Percentiles rank a stretch among this genome's conserved stretches.
phyloP scores from a whole-genome alignment of 2,329 filamentous ascomycete species.

The Fusarium continuum region DNA sequence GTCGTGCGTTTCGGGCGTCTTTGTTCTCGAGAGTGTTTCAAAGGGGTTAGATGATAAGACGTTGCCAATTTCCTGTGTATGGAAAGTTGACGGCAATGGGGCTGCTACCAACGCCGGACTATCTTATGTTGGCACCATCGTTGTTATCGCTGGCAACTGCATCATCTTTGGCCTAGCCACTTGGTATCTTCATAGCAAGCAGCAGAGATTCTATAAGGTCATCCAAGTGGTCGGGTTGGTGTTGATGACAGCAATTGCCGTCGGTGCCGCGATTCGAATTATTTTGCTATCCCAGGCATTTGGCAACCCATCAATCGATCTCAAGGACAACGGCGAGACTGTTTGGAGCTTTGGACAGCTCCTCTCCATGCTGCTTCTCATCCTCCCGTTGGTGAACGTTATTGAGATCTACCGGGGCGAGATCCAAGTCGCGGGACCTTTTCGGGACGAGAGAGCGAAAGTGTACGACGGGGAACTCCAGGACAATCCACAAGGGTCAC shows the following conservation, averaged over 20 bases:
- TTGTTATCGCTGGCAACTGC: constrained; percentile 66
- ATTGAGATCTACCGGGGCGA: constrained; percentile 33
- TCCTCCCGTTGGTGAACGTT: constrained; percentile 30
- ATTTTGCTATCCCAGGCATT: constrained; percentile 69
- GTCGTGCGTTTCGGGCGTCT: constrained; percentile 64
- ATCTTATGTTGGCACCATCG: constrained; percentile 67
- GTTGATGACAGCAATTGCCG: constrained; percentile 65
- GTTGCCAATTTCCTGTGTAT: constrained; percentile 70
- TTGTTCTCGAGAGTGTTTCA: constrained; percentile 64
- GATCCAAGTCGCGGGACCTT: constrained; percentile 51
- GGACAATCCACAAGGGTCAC: constrained; percentile 47
- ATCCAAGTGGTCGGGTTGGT: constrained; percentile 63
- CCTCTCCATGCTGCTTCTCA: constrained; percentile 38
- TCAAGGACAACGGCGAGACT: constrained; percentile 39
- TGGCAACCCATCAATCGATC: constrained; percentile 40
- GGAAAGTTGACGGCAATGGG: constrained; percentile 54
- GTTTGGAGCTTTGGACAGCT: constrained; percentile 41
- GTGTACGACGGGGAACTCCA: constrained; percentile 55
- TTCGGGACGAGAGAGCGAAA: constrained; percentile 51
- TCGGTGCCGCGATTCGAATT: constrained; percentile 67
- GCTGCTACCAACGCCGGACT: constrained; percentile 54
- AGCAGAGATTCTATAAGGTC: constrained; percentile 62
- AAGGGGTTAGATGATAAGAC: constrained; percentile 60
- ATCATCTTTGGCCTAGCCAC: constrained; percentile 68
- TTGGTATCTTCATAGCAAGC: constrained; percentile 70